Base-by-base conservation (phyloP, 805 yeast species). In the Saccharomycopsis babjevae region DNA sequence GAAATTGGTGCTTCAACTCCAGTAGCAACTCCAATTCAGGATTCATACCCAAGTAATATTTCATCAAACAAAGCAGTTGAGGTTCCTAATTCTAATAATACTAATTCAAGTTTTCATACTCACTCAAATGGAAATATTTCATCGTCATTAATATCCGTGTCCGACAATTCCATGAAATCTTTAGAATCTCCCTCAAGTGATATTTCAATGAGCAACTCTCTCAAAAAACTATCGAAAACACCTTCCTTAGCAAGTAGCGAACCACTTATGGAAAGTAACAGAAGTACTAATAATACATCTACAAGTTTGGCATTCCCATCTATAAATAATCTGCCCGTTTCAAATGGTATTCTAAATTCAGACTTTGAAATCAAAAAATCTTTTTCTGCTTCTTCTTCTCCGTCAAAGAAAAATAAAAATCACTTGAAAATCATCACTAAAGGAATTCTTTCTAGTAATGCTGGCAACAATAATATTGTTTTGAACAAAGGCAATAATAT, bases 1-100 rank as follows among this genome's bases (percentile, higher is more conserved):
- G 61, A 63, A 25, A 58, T 63, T 32, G 50, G 59, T 15, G 65
- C 65, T 11, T 50, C 63, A 7, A 54, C 63, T 20, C 58, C 61
- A 2, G 32, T 22, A 16, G 52, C 52, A 10, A 57, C 46, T 38
- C 59, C 52, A 2, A 30, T 40, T 6, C 57, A 46, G 15, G 52
- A 46, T 11, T 46, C 52, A 22, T 46, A 46, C 10, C 32, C 52
- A 20, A 10, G n/a, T 10, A 46, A 46, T 22, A 46, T 46, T 18
- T 20, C 52, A 10, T 20, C 52, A 46, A 25, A 25, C 22, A 10
- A 15, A 25, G 2, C 52, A 22, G 16, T 10, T 16, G 52, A 54
- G 13, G 7, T 16, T 34, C 5, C 56, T 5, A 30, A n/a, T 16
- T 15, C 32, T 11, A 54, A 54, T 15, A 32, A 32, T 7, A 32